phyloP scores from a whole-genome alignment of 2,329 filamentous ascomycete genomes.

The Scedosporium aurantiacum region DNA sequence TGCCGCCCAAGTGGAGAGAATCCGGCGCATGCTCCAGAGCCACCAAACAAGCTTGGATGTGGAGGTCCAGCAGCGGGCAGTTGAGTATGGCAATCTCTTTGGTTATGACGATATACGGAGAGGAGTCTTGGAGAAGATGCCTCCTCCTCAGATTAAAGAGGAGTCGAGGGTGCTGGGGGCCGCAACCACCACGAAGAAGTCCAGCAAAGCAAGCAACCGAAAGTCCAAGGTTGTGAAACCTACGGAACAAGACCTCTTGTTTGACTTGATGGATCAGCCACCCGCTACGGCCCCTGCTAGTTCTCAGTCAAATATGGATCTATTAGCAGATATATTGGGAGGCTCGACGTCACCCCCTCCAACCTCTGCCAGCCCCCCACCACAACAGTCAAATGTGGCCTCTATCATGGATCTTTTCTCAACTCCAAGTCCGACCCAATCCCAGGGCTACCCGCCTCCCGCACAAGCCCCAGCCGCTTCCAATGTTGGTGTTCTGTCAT shows the following conservation, averaged over 20 bases:
- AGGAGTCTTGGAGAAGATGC: constrained; percentile 96
- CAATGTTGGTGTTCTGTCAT: constrained; percentile 36
- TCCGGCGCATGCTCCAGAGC: constrained; percentile 65
- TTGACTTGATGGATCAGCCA: constrained; percentile 81
- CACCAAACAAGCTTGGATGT: constrained; percentile 84
- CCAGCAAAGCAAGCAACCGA: constrained; percentile 58
- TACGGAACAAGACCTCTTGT: constrained; percentile 80
- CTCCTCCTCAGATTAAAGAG: constrained; percentile 90
- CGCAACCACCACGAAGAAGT: constrained; percentile 50
- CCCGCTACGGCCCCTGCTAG: constrained; percentile 35
- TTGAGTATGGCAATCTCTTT: constrained; percentile 95
- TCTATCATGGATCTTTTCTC: constrained; percentile 89
- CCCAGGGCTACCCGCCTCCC: constrained; percentile 14
- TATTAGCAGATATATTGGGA: constrained; percentile 85
- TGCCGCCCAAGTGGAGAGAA: constrained; percentile 71
- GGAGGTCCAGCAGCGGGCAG: constrained; percentile 89
- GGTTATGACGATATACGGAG: constrained; percentile 74
- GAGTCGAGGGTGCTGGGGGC: constrained; percentile 85
- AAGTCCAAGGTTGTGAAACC: constrained; percentile 70
- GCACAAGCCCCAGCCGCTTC: constrained; percentile 26
- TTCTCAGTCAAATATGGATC: constrained; percentile 65
- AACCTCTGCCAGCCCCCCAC: constrained; percentile 34
- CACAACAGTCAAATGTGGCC: constrained; percentile 45
- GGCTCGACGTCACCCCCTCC: constrained; percentile 31
- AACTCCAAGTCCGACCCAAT: constrained; percentile 27